Evolutionary conservation across 148 eudicot genomes (phyloP).

Genomic region (Rhododendron henanense): DNA sequence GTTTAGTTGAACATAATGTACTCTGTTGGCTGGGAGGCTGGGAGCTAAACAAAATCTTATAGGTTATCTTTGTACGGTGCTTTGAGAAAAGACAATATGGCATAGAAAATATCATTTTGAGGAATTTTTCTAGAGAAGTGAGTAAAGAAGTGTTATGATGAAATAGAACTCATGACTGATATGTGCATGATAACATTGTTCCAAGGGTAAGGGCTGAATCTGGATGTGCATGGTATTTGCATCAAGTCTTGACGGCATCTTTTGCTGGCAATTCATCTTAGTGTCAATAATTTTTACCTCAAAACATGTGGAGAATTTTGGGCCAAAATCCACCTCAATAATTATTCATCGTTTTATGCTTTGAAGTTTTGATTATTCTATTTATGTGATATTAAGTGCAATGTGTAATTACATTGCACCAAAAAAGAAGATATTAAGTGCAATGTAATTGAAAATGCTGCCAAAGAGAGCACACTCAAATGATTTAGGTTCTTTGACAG

Average conservation of each 20-base stretch:
- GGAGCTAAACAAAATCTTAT: not conserved
- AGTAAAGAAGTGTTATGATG: not conserved
- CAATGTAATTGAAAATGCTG: not conserved
- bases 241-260: not conserved
- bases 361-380: not conserved
- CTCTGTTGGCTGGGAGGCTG: not conserved
- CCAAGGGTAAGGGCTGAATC: not conserved
- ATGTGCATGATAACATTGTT: not conserved
- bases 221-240: not conserved
- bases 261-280: not conserved
- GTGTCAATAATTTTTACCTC: not conserved
- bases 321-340: not conserved
- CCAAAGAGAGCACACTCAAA: not conserved
- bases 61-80: not conserved
- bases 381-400: not conserved
- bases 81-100: not conserved
- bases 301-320: not conserved
- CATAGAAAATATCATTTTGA: not conserved
- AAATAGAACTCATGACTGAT: not conserved
- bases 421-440: not conserved
- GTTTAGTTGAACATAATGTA: not conserved
- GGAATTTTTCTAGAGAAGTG: not conserved
- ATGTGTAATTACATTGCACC: too few relatives aligned
- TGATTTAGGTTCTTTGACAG: constrained; percentile 37
- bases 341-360: not conserved